A percentile compares a stretch with the other conserved stretches of the same genome.
These are phyloP conservation scores for Aspergillus thermomutatus DNA, from an alignment of 2,329 filamentous ascomycete species.

Conservation along the genomic window DNA sequence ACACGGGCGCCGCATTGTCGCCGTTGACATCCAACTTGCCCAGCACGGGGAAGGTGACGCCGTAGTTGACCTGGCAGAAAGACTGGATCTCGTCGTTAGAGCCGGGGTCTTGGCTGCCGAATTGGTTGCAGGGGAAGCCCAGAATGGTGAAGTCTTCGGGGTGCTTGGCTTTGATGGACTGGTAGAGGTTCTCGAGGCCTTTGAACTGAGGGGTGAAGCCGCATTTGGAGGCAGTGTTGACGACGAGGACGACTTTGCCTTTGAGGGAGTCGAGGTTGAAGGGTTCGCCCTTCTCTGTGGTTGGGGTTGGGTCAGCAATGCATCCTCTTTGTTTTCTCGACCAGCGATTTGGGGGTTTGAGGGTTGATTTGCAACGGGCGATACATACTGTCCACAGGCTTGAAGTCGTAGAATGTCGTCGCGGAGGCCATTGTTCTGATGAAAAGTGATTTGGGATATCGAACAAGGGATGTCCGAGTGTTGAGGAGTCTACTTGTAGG, in stretches of 20 bases:
- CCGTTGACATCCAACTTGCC: slow-evolving; percentile 95
- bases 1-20: slow-evolving; percentile 73
- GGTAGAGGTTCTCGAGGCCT: slow-evolving; percentile 87
- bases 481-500: neutral
- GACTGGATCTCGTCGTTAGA: slow-evolving; percentile 73
- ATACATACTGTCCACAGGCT: slow-evolving; percentile 54
- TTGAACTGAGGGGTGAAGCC: slow-evolving; percentile 96
- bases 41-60: slow-evolving; percentile 86
- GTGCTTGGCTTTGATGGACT: slow-evolving; percentile 66
- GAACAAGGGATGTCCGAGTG: neutral
- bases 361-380: neutral
- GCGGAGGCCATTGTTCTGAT: slow-evolving; percentile 53
- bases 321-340: neutral
- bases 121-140: slow-evolving; percentile 99
- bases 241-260: slow-evolving; percentile 90
- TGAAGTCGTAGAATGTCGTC: slow-evolving; percentile 59
- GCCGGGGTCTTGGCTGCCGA: slow-evolving; percentile 85
- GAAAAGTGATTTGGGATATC: neutral
- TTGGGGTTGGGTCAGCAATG: slow-evolving; percentile 6
- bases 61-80: slow-evolving; percentile 92
- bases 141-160: slow-evolving; percentile 78
- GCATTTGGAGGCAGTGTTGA: slow-evolving; percentile 98
- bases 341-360: neutral
- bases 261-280: slow-evolving; percentile 69
- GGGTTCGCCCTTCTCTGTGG: slow-evolving; percentile 67